phyloP scores from a whole-genome alignment of 83 land plant genomes.

The Thuja plicata region DNA sequence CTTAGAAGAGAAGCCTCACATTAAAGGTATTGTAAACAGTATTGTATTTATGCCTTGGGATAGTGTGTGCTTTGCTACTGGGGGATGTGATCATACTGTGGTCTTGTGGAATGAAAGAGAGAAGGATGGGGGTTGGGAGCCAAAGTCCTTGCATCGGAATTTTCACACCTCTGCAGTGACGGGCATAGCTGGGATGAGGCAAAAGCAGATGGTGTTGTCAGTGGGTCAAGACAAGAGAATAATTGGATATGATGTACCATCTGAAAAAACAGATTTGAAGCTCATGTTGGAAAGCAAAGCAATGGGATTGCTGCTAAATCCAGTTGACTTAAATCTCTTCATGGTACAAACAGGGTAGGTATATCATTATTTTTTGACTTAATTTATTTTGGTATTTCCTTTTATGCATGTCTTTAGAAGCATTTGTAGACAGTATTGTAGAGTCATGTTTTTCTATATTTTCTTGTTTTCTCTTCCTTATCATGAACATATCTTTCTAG shows the following conservation, averaged over 20 bases:
- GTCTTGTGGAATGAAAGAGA: slow-evolving; percentile 42
- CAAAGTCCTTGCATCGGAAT: slow-evolving; percentile 29
- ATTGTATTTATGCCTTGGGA: slow-evolving; percentile 49
- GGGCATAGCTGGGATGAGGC: slow-evolving; percentile 41
- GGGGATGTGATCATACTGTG: slow-evolving; percentile 42
- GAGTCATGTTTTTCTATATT: background rate
- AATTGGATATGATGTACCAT: slow-evolving; percentile 30
- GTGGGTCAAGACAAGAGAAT: slow-evolving; percentile 45
- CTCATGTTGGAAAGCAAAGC: slow-evolving; percentile 44
- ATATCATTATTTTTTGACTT: background rate
- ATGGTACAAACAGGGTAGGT: slow-evolving; percentile 55
- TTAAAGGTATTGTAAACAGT: slow-evolving; percentile 32
- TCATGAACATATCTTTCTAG: background rate
- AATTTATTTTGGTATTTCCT: background rate
- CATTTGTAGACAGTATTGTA: background rate
- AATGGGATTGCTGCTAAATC: slow-evolving; percentile 44
- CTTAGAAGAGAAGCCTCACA: slow-evolving; percentile 40
- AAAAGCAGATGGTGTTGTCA: slow-evolving; percentile 35
- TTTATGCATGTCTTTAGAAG: background rate
- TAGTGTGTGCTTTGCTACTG: slow-evolving; percentile 40
- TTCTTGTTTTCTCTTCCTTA: background rate
- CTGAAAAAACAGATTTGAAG: slow-evolving; percentile 23
- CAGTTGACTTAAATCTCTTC: slow-evolving; percentile 41
- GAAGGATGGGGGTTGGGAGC: slow-evolving; percentile 28
- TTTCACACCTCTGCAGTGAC: slow-evolving; percentile 42